Base-by-base conservation (phyloP, 83 land plant genomes). In the Thuja plicata region DNA sequence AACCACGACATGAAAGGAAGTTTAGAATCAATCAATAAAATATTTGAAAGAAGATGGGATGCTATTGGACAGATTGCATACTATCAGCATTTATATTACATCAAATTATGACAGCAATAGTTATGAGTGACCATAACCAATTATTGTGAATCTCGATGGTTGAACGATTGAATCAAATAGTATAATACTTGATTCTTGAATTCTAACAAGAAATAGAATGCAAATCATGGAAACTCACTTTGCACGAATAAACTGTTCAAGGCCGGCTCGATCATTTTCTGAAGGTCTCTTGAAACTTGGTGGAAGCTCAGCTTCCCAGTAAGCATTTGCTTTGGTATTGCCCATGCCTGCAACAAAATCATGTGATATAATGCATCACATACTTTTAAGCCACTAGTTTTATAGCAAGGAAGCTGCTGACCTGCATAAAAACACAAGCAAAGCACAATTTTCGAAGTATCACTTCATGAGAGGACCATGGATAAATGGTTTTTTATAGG, bases 251-350 rank as follows among this genome's bases (percentile, higher is more conserved):
- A 98, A 98, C 84, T 92, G 93, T 90, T 97, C 99, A 80, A 98
- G 98, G 11, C 96, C 97, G 85, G 90, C 93, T 88, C 97, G 95
- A 74, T 97, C 97, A 45, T 45, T 82, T 43, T 82, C 85, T 82
- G 54, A 8, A 43, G 85, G 54, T 82, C 52, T 24, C 85, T 45
- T 82, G 91, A 93, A 97, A 85, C 97, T 96, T 82, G 92, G 94
- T 15, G 99, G 99, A 32, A 98, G 88, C 81, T 97, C 97, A 17
- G 96, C 99, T 90, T 98, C 99, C 99, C 99, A 98, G 78, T 92
- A 95, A 79, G 88, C 90, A 54, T 98, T 98, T 48, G 97, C 92
- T 91, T 89, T 95, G 54, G 93, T 93, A 90, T 98, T 98, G 27
- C 99, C 97, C 97, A 94, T 98, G 37, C 94, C 99, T 98, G 87